phyloP scores from a whole-genome alignment of 2,329 filamentous ascomycete genomes.

The Ambrosiella cleistominuta region DNA sequence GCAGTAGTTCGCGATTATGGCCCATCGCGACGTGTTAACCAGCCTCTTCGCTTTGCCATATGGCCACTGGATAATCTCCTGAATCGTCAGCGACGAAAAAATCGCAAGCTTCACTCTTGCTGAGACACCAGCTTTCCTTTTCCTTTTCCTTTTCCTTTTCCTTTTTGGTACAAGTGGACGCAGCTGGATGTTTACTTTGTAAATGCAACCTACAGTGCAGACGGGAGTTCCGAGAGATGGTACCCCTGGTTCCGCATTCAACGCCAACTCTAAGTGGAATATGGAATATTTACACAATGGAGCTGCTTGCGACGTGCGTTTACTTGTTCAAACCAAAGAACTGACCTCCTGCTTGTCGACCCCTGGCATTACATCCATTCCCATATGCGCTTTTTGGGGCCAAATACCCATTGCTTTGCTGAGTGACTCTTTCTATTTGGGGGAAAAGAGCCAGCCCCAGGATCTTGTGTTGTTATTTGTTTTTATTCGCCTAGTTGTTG shows the following conservation, averaged over 20 bases:
- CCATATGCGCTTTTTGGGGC: background rate
- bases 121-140: background rate
- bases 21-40: background rate
- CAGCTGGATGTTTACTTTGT: slow-evolving; percentile 1
- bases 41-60: background rate
- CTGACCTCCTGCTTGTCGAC: slow-evolving; percentile 6
- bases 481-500: background rate
- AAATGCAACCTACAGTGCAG: background rate
- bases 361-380: slow-evolving; percentile 6
- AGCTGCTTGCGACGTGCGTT: background rate
- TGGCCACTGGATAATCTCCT: no score
- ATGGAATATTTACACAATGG: background rate
- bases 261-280: background rate
- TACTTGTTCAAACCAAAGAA: slow-evolving; percentile 15
- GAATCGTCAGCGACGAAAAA: no score
- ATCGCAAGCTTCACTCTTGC: no score
- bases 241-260: background rate
- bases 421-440: background rate
- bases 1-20: background rate
- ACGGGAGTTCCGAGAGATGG: background rate
- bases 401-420: background rate
- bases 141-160: background rate
- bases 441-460: background rate
- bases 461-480: slow-evolving; percentile 2
- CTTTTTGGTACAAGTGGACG: background rate